Base-by-base conservation (phyloP, 2,329 filamentous ascomycete species). In the Aspergillus aculeatinus region DNA sequence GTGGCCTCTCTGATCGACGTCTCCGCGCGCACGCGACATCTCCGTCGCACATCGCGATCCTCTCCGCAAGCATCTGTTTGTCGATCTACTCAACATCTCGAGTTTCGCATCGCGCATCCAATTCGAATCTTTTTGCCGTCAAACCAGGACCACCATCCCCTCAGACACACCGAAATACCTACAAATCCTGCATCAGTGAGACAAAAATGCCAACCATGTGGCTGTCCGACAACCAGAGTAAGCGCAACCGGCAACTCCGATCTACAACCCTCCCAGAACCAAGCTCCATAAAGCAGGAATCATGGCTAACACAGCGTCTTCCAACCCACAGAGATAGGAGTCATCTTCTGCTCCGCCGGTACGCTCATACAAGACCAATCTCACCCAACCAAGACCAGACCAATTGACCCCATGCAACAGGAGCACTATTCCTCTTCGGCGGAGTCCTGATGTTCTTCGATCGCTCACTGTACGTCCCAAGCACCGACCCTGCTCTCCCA, bases 371-470 rank as follows among this genome's bases (percentile, higher is more conserved):
- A 14, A 3, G 49, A 29, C 7, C 23, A 49, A 2, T n/a, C 23
- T 9, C 39, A 21, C 21, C 19, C 27, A 2, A 48, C 35, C 29
- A 47, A 21, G 14, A 25, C 23, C 42, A 55, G n/a, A 48, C 50
- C 31, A 44, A 6, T 23, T 6, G 5, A 39, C 51, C n/a, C 4
- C 27, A 54, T 44, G n/a, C 47, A 51, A 48, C 75, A 96, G 94
- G 94, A 77, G 92, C 90, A 67, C 89, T 98, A 82, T 99, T 99
- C 83, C 86, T 99, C 59, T 85, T 97, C 74, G 91, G 92, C 73
- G 95, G 95, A 62, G 91, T 99, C 10, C 84, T 99, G 79, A 86
- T 99, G 79, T 98, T 99, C 82, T 99, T 99, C 81, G 95, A 99
- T 79, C 87, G 95, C 66, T 91, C 95, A 72, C 93, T 98, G 91